Base-by-base conservation (phyloP, 495 filamentous ascomycete species). In the Lasiosphaeris hirsuta region DNA sequence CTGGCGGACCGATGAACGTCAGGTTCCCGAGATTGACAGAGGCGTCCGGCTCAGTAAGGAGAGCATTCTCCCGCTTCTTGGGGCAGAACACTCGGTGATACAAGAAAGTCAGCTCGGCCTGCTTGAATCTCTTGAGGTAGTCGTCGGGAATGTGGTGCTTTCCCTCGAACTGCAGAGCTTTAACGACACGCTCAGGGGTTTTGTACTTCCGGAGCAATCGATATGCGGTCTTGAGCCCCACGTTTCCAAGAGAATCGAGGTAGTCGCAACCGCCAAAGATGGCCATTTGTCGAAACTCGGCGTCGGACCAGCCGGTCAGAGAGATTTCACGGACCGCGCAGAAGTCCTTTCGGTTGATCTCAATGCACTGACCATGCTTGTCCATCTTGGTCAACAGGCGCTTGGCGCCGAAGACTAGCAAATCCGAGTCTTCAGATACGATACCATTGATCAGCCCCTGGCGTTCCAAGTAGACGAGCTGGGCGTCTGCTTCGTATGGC, bases 251-350 rank as follows among this genome's bases (percentile, higher is more conserved):
- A 61, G 85, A 87, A 6, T 85, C 78, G 48, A 97, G 80, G 71
- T 99, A 99, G 69, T 99, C 95, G 70, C 95, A 99, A n/a, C 95
- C 95, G 69, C 91, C 96, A 17, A 99, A 68, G 51, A 99, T 97
- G 49, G 92, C 91, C 95, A 99, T 99, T 17, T 80, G 85, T 46
- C 95, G 81, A 63, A 99, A 99, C 54, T 97, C 89, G 7, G 75
- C 78, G 70, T 97, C 90, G 3, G 89, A 87, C 93, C 94, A 99
- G 11, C 92, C 93, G 10, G 90, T 86, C 14, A 99, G 72, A 49
- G 85, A 95, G 40, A 97, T 82, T 56, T 96, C 93, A 43, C 87
- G 86, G 58, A 91, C 95, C 40, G 87, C 85, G 36, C 89, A 87
- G 62, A 99, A 97, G 59, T 96, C 87, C 0, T 80, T 83, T 14